Evolutionary conservation across 805 yeast species (phyloP), one percentile per base, ranked within the genome.

Genomic region (Ogataea angusta): DNA sequence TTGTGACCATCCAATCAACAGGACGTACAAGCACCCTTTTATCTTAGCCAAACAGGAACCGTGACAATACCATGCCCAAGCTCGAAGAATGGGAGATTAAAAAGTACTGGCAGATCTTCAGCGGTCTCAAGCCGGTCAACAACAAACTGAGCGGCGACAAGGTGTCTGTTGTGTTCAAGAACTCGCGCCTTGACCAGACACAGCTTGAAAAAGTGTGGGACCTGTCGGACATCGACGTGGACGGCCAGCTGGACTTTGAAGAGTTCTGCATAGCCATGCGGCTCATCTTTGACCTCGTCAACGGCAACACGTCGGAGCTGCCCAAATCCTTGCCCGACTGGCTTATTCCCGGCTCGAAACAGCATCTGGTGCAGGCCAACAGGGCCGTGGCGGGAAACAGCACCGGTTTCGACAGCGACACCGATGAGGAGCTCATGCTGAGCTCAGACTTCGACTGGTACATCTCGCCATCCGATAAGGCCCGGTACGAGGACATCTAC

Each of bases 181-280:
- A 93, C 66, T 88, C 96, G 32, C 83, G 86, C 56, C 75, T 93
- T 43, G 75, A 77, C 47, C 88, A 87, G 38, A 73, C 76, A n/a
- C 79, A 88, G 56, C 70, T 93, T 50, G 81, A 87, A 30, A 75
- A 78, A 59, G 79, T 93, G 31, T 93, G 99, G 99, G 87, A 86
- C 54, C 66, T 93, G 35, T 82, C 91, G 2, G 99, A 93, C 61
- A 86, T 91, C 41, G 99, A 93, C 63, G 78, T 80, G 32, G 99
- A 93, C 63, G 96, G 96, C 9, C 70, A 72, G 51, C 72, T 93
- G 53, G 99, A 93, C 64, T 93, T 93, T 62, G 99, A 93, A 65
- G 99, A 93, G 67, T 93, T 93, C 63, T 93, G 97, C 59, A 87
- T 93, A 48, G 91, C 97, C 38, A 93, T 93, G 99, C 75, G 98